Percentiles rank a stretch among this genome's conserved stretches.
Evolutionary conservation across 139 green algal genomes (phyloP).

Genomic region (Closterium sp.): DNA sequence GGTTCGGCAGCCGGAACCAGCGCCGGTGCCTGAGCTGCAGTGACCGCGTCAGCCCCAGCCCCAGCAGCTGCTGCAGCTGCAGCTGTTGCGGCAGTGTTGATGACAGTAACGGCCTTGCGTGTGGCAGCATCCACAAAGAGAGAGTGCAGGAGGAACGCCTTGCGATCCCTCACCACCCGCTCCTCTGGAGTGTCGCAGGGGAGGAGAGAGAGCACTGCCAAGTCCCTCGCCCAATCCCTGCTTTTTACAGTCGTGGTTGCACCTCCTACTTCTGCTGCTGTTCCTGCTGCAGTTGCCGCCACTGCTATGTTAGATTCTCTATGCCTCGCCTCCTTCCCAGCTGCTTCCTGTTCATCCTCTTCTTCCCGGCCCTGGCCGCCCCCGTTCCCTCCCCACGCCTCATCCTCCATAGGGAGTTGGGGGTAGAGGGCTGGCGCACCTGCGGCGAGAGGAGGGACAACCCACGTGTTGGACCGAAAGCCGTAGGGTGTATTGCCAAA

Average conservation of each 20-base stretch:
- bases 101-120: constrained; percentile 18
- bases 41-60: background rate
- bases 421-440: constrained; percentile 14
- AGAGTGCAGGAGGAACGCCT: constrained; percentile 46
- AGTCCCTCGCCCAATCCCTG: constrained; percentile 30
- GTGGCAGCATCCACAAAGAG: constrained; percentile 42
- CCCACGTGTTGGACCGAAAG: constrained; percentile 55
- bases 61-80: background rate
- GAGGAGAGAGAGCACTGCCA: constrained; percentile 14
- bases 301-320: background rate
- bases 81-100: constrained; percentile 3
- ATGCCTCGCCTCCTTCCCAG: background rate
- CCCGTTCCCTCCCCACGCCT: constrained; percentile 32
- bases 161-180: constrained; percentile 39
- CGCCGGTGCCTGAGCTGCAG: background rate
- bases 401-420: constrained; percentile 29
- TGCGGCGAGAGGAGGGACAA: constrained; percentile 37
- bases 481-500: constrained; percentile 51
- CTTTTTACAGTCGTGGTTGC: too few species aligned
- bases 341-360: background rate
- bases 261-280: background rate
- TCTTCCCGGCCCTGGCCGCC: constrained; percentile 18
- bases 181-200: constrained; percentile 31
- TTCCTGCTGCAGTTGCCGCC: background rate
- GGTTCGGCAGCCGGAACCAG: background rate